Conservation (phyloP, 495 filamentous ascomycete species). For the Penicillium flavigenum region DNA sequence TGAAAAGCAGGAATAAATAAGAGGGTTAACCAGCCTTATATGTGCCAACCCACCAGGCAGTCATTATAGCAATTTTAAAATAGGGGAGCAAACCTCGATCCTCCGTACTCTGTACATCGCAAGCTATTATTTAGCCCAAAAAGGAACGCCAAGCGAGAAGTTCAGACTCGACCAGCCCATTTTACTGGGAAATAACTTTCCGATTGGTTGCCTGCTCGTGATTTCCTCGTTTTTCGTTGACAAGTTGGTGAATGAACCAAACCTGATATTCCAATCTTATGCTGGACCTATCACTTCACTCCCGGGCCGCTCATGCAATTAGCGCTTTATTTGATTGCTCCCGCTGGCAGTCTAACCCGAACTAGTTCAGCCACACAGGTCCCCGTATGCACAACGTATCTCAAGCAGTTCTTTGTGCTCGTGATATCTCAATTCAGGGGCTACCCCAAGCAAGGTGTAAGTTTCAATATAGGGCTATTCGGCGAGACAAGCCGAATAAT, state of each 20-base stretch:
- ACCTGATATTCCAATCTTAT: background rate
- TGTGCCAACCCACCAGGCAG: background rate
- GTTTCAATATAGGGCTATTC: slow-evolving; percentile 3
- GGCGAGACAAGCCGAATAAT: background rate
- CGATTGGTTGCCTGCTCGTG: background rate
- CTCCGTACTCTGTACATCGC: background rate
- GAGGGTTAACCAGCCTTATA: slow-evolving; percentile 1
- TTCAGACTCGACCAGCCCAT: slow-evolving; percentile 8
- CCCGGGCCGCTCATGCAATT: background rate
- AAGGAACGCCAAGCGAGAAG: background rate
- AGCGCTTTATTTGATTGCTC: slow-evolving; percentile 1
- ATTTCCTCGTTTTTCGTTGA: background rate
- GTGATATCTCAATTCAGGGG: slow-evolving; percentile 4
- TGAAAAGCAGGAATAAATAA: background rate
- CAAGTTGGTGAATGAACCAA: slow-evolving; percentile 2
- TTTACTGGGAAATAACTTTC: background rate
- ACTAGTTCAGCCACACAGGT: background rate
- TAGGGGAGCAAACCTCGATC: slow-evolving; percentile 5
- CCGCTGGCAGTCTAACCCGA: background rate
- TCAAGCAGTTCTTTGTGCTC: background rate
- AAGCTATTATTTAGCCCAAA: background rate
- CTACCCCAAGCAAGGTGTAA: background rate
- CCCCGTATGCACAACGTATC: background rate
- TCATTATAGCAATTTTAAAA: slow-evolving; percentile 1
- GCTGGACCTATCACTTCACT: background rate